Evolutionary conservation across 1,139 yeast species (phyloP).

Genomic region (Geotrichum histeridarum): DNA sequence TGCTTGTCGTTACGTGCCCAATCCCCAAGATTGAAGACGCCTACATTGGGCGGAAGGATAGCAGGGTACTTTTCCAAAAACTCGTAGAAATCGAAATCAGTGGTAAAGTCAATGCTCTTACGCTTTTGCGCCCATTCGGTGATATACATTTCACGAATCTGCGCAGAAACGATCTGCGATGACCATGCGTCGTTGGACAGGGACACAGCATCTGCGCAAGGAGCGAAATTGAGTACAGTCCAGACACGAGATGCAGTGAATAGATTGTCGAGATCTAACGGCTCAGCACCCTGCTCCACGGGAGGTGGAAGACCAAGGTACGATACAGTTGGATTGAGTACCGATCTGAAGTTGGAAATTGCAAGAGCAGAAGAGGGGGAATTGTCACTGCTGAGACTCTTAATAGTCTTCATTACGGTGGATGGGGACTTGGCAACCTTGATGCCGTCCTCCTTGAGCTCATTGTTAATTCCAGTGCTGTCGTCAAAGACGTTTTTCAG

Average conservation of each 20-base stretch:
- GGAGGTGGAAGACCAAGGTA: conserved; percentile 21
- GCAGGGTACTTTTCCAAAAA: conserved; percentile 36
- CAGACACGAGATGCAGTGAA: conserved; percentile 35
- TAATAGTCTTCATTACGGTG: conserved; percentile 28
- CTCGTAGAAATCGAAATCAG: conserved; percentile 40
- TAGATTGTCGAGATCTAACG: conserved; percentile 26
- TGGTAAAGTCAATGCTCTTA: conserved; percentile 36
- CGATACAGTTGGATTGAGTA: conserved; percentile 28
- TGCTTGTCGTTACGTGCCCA: conserved; percentile 39
- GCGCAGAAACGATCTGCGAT: conserved; percentile 36
- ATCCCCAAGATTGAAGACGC: conserved; percentile 32
- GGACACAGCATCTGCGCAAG: conserved; percentile 30
- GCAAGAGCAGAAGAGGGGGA: conserved; percentile 1
- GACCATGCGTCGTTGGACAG: conserved; percentile 36
- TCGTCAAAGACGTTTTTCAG: conserved; percentile 39
- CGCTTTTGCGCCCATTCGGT: conserved; percentile 40
- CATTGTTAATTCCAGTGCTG: conserved; percentile 37
- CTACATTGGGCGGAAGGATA: conserved; percentile 35
- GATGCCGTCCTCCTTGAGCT: conserved; percentile 39
- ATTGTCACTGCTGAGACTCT: conserved; percentile 19
- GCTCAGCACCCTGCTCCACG: conserved; percentile 9
- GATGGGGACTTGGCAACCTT: conserved; percentile 35
- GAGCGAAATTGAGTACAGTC: conserved; percentile 35
- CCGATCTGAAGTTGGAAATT: conserved; percentile 24
- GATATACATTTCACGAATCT: conserved; percentile 36